phyloP scores from a whole-genome alignment of 2,329 filamentous ascomycete species.

The Aspergillus neoniger region DNA sequence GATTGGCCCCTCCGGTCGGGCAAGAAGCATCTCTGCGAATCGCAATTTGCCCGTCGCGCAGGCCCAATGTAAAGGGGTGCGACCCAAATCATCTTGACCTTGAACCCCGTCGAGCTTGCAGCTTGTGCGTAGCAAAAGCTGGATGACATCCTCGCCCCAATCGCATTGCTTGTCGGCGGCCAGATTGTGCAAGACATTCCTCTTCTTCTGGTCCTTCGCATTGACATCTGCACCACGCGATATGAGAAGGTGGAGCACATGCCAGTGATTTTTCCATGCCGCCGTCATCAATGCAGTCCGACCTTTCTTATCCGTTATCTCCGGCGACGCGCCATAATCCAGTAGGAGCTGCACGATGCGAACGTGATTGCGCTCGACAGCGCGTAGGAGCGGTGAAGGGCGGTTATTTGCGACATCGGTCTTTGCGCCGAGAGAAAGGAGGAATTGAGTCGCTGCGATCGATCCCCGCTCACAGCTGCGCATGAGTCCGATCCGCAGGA shows the following conservation, averaged over 20 bases:
- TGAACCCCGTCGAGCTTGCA: conserved; percentile 44
- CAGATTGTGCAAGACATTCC: conserved; percentile 46
- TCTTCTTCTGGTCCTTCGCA: conserved; percentile 31
- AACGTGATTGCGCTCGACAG: conserved; percentile 43
- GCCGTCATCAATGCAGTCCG: conserved; percentile 48
- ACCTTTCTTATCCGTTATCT: conserved; percentile 48
- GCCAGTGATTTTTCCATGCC: conserved; percentile 45
- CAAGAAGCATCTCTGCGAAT: conserved; percentile 52
- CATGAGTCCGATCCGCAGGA: conserved; percentile 44
- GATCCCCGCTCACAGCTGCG: conserved; percentile 43
- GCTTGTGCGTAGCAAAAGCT: conserved; percentile 41
- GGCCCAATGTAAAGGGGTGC: conserved; percentile 61
- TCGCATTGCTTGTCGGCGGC: conserved; percentile 50
- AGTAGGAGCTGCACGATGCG: conserved; percentile 50
- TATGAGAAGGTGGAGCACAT: conserved; percentile 43
- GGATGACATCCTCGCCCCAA: conserved; percentile 50
- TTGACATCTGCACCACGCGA: conserved; percentile 39
- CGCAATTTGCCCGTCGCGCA: conserved; percentile 58
- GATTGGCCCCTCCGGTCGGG: conserved; percentile 30
- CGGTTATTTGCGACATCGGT: conserved; percentile 36
- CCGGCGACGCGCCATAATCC: conserved; percentile 35
- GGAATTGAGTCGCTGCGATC: conserved; percentile 33
- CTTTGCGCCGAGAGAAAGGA: conserved; percentile 43
- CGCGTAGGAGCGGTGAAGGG: conserved; percentile 39
- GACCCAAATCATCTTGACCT: conserved; percentile 48